These are phyloP conservation scores for Globisporangium rhizosaccharum DNA, from an alignment of 352 stramenopile species.

Conservation along the genomic window DNA sequence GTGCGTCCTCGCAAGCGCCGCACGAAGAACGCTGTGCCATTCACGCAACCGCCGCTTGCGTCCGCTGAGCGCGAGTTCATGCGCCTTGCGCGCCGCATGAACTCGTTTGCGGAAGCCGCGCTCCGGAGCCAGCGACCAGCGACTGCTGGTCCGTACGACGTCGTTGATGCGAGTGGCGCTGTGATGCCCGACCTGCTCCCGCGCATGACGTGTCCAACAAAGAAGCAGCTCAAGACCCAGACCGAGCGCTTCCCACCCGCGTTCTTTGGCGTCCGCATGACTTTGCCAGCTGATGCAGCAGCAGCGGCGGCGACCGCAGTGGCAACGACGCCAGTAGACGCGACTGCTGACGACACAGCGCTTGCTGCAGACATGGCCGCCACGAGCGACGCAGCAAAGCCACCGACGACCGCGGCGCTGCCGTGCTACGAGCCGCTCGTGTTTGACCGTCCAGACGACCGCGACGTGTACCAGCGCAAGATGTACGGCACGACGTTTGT, in stretches of 20 bases:
- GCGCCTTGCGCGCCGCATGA: constrained; percentile 42
- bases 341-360: neutral
- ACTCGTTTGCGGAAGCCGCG: constrained; percentile 39
- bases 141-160: constrained; percentile 10
- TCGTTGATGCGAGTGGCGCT: constrained; percentile 9
- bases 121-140: constrained; percentile 8
- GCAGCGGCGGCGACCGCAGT: neutral
- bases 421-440: constrained; percentile 37
- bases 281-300: neutral
- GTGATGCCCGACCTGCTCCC: constrained; percentile 11
- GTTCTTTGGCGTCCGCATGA: constrained; percentile 24
- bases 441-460: constrained; percentile 31
- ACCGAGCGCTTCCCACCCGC: constrained; percentile 11
- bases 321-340: neutral
- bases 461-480: constrained; percentile 41
- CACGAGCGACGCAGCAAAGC: neutral
- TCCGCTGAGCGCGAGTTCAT: constrained; percentile 41
- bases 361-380: neutral
- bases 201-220: constrained; percentile 16
- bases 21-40: constrained; percentile 44
- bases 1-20: constrained; percentile 7
- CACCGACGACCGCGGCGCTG: neutral
- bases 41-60: constrained; percentile 19
- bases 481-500: constrained; percentile 56
- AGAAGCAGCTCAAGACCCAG: constrained; percentile 19